Conservation (phyloP, 495 filamentous ascomycete species). For the Neurospora sp. region DNA sequence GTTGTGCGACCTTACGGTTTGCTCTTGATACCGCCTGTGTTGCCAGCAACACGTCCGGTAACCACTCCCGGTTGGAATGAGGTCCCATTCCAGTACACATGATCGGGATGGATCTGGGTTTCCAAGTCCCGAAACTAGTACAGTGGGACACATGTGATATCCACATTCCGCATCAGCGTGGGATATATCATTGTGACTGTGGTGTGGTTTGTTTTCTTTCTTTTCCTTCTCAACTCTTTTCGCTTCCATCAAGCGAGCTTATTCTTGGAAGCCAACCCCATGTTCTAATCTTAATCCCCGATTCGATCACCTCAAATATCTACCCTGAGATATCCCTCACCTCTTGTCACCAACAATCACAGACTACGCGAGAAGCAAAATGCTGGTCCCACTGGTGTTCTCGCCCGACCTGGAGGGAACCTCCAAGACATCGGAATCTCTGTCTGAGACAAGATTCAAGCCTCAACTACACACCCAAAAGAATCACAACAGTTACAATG, state of each 20-base stretch:
- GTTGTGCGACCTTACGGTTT: neutral
- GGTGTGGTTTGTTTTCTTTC: neutral
- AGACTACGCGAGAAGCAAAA: neutral
- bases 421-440: neutral
- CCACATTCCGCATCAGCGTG: neutral
- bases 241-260: neutral
- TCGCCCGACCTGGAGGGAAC: neutral
- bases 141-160: neutral
- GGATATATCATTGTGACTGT: neutral
- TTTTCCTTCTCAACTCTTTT: neutral
- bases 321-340: neutral
- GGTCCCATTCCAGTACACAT: neutral
- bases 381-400: neutral
- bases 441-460: conserved; percentile 2
- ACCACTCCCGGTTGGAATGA: neutral
- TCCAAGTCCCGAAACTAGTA: neutral
- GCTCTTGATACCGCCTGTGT: neutral
- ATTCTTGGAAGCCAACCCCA: neutral
- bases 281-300: neutral
- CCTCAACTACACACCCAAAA: conserved; percentile 22
- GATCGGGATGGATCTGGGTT: neutral
- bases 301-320: neutral
- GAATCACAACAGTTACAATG: conserved; percentile 23
- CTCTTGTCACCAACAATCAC: neutral
- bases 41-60: neutral